phyloP scores from a whole-genome alignment of 2,329 filamentous ascomycete species.

The Aspergillus fumigatus region DNA sequence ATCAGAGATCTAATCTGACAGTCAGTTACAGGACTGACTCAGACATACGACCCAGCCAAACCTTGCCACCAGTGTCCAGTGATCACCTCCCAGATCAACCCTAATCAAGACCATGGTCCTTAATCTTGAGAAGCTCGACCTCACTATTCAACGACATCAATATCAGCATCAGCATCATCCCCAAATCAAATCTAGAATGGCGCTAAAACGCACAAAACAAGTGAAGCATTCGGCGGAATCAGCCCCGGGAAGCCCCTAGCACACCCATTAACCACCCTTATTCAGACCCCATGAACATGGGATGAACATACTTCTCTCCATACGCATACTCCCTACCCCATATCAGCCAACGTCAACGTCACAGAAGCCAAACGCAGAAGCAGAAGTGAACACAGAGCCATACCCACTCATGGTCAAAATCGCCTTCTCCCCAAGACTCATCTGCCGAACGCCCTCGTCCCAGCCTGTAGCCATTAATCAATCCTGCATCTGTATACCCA shows the following conservation, averaged over 20 bases:
- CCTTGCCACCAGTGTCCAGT: neutral
- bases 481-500: too few species aligned
- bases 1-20: neutral
- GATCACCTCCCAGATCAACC: neutral
- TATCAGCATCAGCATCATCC: slow-evolving; percentile 1
- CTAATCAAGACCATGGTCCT: neutral
- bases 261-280: neutral
- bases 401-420: slow-evolving; percentile 76
- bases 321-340: slow-evolving; percentile 37
- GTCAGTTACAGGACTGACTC: too few species aligned
- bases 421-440: slow-evolving; percentile 89
- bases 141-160: slow-evolving; percentile 1
- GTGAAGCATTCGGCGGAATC: slow-evolving; percentile 69
- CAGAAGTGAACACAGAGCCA: slow-evolving; percentile 22
- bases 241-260: slow-evolving; percentile 69
- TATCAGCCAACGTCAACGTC: neutral
- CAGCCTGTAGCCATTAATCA: slow-evolving; percentile 47
- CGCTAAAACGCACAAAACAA: slow-evolving; percentile 71
- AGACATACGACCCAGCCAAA: too few species aligned
- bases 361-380: neutral
- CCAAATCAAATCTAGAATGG: neutral
- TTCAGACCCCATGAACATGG: neutral
- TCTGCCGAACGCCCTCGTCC: slow-evolving; percentile 79
- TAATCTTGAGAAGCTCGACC: slow-evolving; percentile 4
- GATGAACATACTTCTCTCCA: slow-evolving; percentile 33